phyloP scores from a whole-genome alignment of 208 protist genomes.

The Vickermania spadyakhi region DNA sequence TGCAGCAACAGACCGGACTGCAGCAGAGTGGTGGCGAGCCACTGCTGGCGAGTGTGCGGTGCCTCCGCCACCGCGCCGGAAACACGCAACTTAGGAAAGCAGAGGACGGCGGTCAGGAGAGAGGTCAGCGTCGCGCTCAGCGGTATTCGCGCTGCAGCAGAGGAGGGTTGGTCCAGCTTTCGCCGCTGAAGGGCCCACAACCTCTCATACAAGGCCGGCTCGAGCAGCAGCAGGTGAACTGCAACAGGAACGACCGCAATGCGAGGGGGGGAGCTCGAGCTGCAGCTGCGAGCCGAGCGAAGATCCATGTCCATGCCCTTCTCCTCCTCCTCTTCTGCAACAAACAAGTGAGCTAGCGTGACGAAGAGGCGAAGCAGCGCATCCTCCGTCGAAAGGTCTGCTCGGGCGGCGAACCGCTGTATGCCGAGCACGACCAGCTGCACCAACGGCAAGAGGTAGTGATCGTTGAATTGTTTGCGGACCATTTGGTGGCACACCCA shows the following conservation, averaged over 20 bases:
- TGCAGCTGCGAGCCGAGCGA: neutral
- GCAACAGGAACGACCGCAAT: no score
- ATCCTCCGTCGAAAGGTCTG: neutral
- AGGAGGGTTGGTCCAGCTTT: neutral
- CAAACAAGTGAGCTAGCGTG: neutral
- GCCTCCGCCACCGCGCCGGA: neutral
- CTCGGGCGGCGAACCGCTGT: neutral
- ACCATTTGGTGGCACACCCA: neutral
- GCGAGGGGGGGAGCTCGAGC: no score
- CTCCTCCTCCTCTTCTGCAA: neutral
- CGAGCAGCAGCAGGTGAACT: neutral
- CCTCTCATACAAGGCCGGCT: neutral
- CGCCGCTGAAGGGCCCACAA: neutral
- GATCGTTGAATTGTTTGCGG: neutral
- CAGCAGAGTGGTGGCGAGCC: slow-evolving; percentile 31
- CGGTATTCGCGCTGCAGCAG: neutral
- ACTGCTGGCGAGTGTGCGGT: slow-evolving; percentile 10
- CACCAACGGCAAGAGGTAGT: neutral
- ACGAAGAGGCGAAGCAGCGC: neutral
- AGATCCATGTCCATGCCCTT: neutral
- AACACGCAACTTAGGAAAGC: neutral
- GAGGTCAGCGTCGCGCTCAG: neutral
- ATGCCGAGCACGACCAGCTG: neutral
- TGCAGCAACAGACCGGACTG: slow-evolving; percentile 47
- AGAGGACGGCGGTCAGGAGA: neutral